Evolutionary conservation across 148 eudicot genomes (phyloP), one percentile per base, ranked within the genome.

Genomic region (Mesembryanthemum crystallinum): DNA sequence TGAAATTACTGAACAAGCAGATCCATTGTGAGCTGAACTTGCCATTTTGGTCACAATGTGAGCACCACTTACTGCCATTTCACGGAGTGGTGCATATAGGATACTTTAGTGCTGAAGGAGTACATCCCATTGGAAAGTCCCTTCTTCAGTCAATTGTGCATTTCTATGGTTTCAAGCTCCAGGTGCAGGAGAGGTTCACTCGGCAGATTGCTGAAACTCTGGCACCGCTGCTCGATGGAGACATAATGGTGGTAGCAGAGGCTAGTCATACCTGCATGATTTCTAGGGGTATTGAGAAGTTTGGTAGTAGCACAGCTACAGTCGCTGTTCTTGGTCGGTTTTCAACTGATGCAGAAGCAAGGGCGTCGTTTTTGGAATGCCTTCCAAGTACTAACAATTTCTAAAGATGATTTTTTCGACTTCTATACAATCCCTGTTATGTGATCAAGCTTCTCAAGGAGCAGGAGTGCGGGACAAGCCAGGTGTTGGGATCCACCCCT

Each of bases 191-290:
- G 82, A 87, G 99, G 85, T 86, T 92, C 15, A 92, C 99, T 0
- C 84, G 94, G 67, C 99, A 95, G 73, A 85, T 95, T 65, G 99
- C 94, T 8, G 98, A 92, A 78, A 85, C 90, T 11, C 84, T 87
- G 68, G 93, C 97, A 13, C 85, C 90, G 11, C 23, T 88, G 42
- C 78, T 92, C 7, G 99, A 96, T 4, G 90, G 86, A 71, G 97
- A 95, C 60, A 79, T 92, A 12, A 90, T 95, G 80, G 99, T 95
- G 7, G 92, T 95, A 8, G 99, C 87, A 0, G 99, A 95, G 75
- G 96, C 98, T 64, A 87, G 80, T 66, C 99, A 95, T 77, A 92
- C 92, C 25, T 95, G 99, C 77, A 95, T 95, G 99, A 89, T 95
- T 32, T 83, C 98, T 45, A 78, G 99, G 78, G 98, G 99, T 72